Conservation (phyloP, 2,329 filamentous ascomycete genomes). For the Cladosporium colombiae region DNA sequence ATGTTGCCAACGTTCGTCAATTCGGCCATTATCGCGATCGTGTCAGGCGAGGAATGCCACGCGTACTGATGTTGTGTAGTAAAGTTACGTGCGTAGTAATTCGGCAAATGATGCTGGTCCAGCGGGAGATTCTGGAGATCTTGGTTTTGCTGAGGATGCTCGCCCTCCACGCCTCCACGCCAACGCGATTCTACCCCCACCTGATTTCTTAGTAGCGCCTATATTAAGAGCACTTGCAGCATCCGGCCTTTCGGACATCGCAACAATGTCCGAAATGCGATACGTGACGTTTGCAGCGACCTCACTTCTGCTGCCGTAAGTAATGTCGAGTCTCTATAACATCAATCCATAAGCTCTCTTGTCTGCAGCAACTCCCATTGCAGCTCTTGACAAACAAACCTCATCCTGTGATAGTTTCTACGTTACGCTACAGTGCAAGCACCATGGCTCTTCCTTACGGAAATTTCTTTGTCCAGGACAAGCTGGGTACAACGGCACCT, state of each 20-base stretch:
- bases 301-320: not conserved
- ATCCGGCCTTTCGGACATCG: conserved; percentile 14
- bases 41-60: not conserved
- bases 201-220: conserved; percentile 10
- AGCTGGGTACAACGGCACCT: conserved; percentile 42
- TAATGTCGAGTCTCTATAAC: not conserved
- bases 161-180: not conserved
- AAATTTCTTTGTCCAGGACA: conserved; percentile 50
- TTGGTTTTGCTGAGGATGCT: not conserved
- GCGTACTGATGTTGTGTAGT: no score
- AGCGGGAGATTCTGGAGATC: not conserved
- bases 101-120: not conserved
- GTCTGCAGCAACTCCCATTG: not conserved
- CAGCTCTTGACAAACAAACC: not conserved
- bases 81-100: not conserved
- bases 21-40: conserved; percentile 10
- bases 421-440: not conserved
- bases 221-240: conserved; percentile 2
- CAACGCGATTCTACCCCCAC: not conserved
- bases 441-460: conserved; percentile 30
- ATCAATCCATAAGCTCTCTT: not conserved
- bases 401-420: not conserved
- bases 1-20: conserved; percentile 28
- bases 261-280: conserved; percentile 17
- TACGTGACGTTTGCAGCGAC: not conserved